Conservation (phyloP, 139 green algal genomes). For the Volvox reticuliferus region DNA sequence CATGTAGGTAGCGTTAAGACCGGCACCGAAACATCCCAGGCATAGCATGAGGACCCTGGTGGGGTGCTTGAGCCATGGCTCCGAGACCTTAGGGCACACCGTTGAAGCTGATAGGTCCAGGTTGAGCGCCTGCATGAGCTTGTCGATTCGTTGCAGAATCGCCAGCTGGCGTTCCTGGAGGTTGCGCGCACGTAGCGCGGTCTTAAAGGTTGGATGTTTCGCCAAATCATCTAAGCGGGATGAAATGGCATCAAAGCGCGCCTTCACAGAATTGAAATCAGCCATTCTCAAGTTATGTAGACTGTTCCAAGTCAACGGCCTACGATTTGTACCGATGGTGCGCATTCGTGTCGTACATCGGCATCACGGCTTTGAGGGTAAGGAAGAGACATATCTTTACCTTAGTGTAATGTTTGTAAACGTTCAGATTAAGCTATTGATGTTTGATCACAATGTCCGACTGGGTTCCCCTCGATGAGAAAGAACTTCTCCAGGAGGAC, state of each 20-base stretch:
- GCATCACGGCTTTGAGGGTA: neutral
- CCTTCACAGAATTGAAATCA: neutral
- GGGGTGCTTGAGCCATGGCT: neutral
- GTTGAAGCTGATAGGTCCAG: neutral
- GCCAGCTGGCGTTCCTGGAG: neutral
- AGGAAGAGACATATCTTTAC: neutral
- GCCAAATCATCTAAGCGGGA: neutral
- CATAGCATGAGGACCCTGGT: too few relatives aligned
- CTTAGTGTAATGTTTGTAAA: too few relatives aligned
- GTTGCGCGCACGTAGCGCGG: neutral
- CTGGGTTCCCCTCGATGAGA: conserved; percentile 30
- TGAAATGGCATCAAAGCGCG: neutral
- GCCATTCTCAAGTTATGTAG: neutral
- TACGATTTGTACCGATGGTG: neutral
- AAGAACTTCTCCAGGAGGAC: conserved; percentile 20
- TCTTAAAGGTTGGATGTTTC: neutral
- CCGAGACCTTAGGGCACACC: neutral
- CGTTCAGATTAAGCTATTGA: neutral
- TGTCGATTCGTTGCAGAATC: conserved; percentile 2
- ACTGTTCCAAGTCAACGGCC: neutral
- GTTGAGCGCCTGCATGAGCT: neutral
- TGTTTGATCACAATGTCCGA: conserved; percentile 9
- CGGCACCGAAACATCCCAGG: too few relatives aligned
- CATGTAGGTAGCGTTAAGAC: too few relatives aligned
- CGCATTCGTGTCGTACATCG: neutral